Conservation (phyloP, 148 eudicot genomes). For the Chenopodium album region DNA sequence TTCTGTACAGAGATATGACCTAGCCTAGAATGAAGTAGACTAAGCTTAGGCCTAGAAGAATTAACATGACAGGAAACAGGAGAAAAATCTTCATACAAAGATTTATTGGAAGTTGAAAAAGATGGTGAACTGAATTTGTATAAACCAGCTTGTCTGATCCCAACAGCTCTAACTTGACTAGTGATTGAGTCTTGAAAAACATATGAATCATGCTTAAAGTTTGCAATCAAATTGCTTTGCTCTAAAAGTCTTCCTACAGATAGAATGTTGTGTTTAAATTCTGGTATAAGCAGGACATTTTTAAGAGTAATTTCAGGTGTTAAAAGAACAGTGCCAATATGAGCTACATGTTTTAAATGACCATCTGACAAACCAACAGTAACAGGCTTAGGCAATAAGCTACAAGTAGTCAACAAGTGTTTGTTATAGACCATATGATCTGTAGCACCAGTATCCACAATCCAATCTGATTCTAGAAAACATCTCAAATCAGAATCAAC, state of each 20-base stretch:
- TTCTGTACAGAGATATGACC: neutral
- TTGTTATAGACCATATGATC: neutral
- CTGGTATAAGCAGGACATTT: neutral
- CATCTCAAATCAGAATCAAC: neutral
- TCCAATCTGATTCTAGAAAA: neutral
- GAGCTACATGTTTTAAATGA: neutral
- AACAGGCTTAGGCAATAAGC: rapidly evolving
- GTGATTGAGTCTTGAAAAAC: neutral
- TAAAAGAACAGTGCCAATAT: no score
- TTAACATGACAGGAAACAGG: no score
- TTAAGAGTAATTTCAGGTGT: no score
- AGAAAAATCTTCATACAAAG: no score
- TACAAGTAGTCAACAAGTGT: rapidly evolving
- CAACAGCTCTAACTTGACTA: neutral
- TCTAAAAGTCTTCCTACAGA: neutral
- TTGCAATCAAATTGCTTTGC: neutral
- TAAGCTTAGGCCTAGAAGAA: no score
- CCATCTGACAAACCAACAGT: neutral
- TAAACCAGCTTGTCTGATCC: neutral
- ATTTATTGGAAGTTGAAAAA: no score
- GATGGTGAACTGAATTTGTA: neutral
- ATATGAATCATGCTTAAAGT: neutral
- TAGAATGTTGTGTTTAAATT: neutral
- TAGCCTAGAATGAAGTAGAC: no score
- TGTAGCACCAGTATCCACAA: neutral